Evolutionary conservation across 169 alveolate genomes (phyloP).

Genomic region (Sarcocystis neurona): DNA sequence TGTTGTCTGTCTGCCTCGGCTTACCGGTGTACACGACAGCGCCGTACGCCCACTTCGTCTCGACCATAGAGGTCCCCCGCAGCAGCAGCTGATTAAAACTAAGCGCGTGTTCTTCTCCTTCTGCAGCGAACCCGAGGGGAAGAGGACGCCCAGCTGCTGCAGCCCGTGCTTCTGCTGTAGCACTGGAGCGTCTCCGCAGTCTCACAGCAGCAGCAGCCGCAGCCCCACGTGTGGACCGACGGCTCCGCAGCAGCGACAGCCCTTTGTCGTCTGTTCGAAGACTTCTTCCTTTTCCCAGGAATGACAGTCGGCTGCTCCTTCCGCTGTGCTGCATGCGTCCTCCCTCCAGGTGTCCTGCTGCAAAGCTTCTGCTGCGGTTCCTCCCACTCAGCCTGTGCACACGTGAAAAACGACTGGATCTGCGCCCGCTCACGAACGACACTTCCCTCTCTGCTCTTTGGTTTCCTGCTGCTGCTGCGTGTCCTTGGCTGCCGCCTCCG

Average conservation of each 20-base stretch:
- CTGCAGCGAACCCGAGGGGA: not conserved
- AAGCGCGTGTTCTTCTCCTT: conserved; percentile 1
- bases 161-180: not conserved
- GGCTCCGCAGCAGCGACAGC: not conserved
- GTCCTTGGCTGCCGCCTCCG: no score
- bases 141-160: not conserved
- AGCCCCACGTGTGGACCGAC: not conserved
- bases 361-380: no score
- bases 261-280: no score
- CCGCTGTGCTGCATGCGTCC: no score
- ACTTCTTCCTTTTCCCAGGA: no score
- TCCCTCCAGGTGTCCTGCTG: no score
- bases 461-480: no score
- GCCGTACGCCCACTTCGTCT: conserved; percentile 92
- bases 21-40: conserved; percentile 93
- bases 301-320: no score
- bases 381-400: no score
- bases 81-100: conserved; percentile 13
- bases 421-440: no score
- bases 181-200: not conserved
- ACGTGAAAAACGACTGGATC: no score
- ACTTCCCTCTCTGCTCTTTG: no score
- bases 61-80: conserved; percentile 32
- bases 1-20: conserved; percentile 89
- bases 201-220: not conserved